Base-by-base conservation (phyloP, 192 early-diverging fungal genomes). In the Coemansia asiatica region DNA sequence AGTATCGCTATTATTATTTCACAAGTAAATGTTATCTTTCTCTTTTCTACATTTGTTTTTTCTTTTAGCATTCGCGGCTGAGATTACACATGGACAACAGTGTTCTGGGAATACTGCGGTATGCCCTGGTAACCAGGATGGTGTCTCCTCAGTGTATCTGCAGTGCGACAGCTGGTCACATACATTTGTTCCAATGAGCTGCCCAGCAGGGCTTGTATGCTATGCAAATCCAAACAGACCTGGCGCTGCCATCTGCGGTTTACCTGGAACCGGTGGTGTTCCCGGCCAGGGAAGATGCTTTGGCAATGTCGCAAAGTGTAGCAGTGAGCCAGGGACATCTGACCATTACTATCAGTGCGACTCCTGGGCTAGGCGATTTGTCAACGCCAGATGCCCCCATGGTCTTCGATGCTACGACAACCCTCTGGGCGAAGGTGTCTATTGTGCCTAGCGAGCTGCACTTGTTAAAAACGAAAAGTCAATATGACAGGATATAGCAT, bases 151-250 rank as follows among this genome's bases (percentile, higher is more conserved):
- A 26, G 68, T 46, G 33, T 80, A 80, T 51, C 59, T 74, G 15
- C 77, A 80, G 61, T 80, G 77, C 69, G 55, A 80, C 56, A 71
- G 63, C 69, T 71, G 69, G 65, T 50, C 68, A 2, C 72, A 74
- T 19, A 48, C 53, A 40, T 80, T 68, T n/a, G 56, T 29, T 22
- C 50, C 72, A 12, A 69, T 71, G 28, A 55, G 63, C 56, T 80
- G 77, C 40, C 63, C 68, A 2, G 55, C 54, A 16, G 72, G 69
- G 33, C 77, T 68, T 23, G 77, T 80, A 21, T 80, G 77, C 69
- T 80, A 71, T 38, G 69, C 77, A 44, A 80, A 74, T 33, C 77
- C 77, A 7, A 75, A 49, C 21, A 44, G 46, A 21, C 72, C 72
- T 5, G 72, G 64, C 23, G 63, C 68, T 38, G 48, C 66, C 40